phyloP scores from a whole-genome alignment of 2,329 filamentous ascomycete species.

The Gyromitra esculenta region DNA sequence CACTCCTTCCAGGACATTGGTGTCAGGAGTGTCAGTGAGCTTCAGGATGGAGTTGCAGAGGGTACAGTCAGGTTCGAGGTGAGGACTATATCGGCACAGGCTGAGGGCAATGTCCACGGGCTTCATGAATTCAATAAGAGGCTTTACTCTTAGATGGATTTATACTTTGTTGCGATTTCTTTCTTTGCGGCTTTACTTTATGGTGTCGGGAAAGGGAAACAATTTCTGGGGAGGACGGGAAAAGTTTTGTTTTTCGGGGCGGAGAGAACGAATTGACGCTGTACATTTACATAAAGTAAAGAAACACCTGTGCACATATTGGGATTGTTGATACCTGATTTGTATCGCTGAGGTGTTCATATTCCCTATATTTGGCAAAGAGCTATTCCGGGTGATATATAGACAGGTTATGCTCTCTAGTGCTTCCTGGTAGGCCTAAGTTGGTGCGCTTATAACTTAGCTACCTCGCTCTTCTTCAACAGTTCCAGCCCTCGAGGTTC shows the following conservation, averaged over 20 bases:
- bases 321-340: slow-evolving; percentile 5
- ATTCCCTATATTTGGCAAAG: background rate
- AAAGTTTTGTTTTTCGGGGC: slow-evolving; percentile 35
- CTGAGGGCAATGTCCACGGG: slow-evolving; percentile 93
- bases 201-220: slow-evolving; percentile 36
- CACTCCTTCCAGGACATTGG: slow-evolving; percentile 98
- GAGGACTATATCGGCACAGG: slow-evolving; percentile 89
- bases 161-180: slow-evolving; percentile 40
- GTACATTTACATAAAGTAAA: slow-evolving; percentile 32
- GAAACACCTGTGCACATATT: slow-evolving; percentile 5
- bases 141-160: slow-evolving; percentile 78
- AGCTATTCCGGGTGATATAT: background rate
- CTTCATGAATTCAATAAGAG: slow-evolving; percentile 99
- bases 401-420: background rate
- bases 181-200: slow-evolving; percentile 41
- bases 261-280: slow-evolving; percentile 11
- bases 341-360: background rate
- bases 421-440: background rate
- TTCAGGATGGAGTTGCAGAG: slow-evolving; percentile 77
- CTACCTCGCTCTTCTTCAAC: slow-evolving; percentile 64
- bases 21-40: slow-evolving; percentile 77
- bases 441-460: slow-evolving; percentile 47
- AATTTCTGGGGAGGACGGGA: slow-evolving; percentile 9
- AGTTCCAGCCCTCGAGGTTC: slow-evolving; percentile 68
- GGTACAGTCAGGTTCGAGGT: slow-evolving; percentile 91